Conservation (phyloP, 2,329 filamentous ascomycete genomes). For the Allantophomopsis lycopodina region DNA sequence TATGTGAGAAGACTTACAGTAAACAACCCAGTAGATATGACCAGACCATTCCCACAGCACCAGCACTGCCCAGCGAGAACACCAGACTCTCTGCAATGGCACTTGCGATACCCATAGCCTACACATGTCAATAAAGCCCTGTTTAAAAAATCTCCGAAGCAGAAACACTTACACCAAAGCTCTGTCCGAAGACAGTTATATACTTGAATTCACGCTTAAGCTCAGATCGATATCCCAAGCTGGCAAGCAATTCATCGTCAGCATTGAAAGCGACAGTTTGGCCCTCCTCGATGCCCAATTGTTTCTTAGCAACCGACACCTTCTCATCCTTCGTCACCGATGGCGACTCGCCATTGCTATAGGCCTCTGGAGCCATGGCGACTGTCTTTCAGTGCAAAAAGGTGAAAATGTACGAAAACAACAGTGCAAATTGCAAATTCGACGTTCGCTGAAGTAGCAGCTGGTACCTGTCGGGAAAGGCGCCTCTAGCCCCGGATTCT, state of each 20-base stretch:
- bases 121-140: no score
- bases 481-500: no score
- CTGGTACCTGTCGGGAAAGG: no score
- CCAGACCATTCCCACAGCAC: constrained; percentile 17
- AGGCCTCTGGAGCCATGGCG: no score
- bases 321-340: no score
- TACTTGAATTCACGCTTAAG: constrained; percentile 19
- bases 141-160: no score
- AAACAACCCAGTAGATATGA: constrained; percentile 17
- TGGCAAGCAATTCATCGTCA: constrained; percentile 15
- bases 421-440: no score
- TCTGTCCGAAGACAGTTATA: constrained; percentile 17
- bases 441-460: no score
- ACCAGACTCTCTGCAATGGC: constrained; percentile 17
- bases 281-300: not conserved
- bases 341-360: no score
- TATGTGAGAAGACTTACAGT: not conserved
- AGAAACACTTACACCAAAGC: constrained; percentile 9
- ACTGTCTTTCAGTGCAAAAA: no score
- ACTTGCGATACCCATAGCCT: constrained; percentile 18
- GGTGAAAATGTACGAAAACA: no score
- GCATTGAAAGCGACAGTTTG: constrained; percentile 3
- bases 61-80: constrained; percentile 16
- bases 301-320: no score
- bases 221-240: constrained; percentile 16